A percentile compares a stretch with the other conserved stretches of the same genome.
These are phyloP conservation scores for Cunninghamia lanceolata DNA, from an alignment of 75 land plant species.

Conservation along the genomic window DNA sequence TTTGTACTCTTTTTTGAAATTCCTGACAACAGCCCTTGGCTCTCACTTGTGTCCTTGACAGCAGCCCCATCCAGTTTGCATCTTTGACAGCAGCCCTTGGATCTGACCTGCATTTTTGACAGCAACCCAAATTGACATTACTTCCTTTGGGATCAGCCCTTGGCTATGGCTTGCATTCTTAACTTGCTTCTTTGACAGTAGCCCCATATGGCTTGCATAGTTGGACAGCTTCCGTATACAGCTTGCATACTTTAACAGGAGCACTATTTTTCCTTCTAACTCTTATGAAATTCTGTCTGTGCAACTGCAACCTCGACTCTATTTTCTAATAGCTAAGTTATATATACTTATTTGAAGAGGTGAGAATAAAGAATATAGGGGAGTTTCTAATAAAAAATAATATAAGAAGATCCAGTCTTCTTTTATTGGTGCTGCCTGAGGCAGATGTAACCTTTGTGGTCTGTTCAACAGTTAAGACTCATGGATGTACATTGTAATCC, in stretches of 20 bases:
- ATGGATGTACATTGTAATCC: background rate
- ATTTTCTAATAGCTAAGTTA: too few species aligned
- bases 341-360: too few species aligned
- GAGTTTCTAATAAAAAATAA: background rate
- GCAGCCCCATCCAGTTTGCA: background rate
- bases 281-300: background rate
- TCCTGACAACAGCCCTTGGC: too few species aligned
- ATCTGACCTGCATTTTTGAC: too few species aligned
- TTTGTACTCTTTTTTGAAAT: too few species aligned
- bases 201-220: background rate
- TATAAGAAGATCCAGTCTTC: background rate
- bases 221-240: background rate
- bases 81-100: too few species aligned
- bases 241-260: background rate
- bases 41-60: background rate
- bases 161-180: background rate
- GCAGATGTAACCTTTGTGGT: background rate
- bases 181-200: background rate
- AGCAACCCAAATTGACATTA: too few species aligned
- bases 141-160: background rate
- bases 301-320: background rate
- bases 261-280: background rate
- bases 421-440: background rate
- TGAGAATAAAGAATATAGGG: background rate
- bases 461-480: background rate